phyloP scores from a whole-genome alignment of 345 rosid genomes.

The Litchi chinensis region DNA sequence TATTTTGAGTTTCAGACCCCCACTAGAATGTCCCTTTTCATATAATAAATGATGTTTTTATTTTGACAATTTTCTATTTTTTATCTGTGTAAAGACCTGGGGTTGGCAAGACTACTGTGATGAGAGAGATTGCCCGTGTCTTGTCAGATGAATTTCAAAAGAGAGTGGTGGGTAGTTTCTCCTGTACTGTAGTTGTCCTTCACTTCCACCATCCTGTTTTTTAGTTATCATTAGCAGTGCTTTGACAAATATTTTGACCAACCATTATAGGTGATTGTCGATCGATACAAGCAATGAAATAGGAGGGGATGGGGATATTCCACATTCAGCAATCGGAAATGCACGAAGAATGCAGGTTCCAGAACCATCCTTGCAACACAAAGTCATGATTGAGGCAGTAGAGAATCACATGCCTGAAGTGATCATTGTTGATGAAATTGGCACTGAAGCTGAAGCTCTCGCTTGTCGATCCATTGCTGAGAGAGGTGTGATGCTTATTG shows the following conservation, averaged over 20 bases:
- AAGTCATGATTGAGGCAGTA: conserved; percentile 73
- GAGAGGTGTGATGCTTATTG: conserved; percentile 70
- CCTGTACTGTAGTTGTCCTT: background rate
- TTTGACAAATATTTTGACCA: conserved; percentile 1
- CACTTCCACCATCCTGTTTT: background rate
- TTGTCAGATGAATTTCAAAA: conserved; percentile 63
- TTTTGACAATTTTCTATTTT: background rate
- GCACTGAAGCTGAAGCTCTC: conserved; percentile 69
- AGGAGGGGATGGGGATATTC: conserved; percentile 80
- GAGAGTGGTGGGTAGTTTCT: conserved; percentile 54
- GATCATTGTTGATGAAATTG: conserved; percentile 67
- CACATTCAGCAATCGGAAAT: conserved; percentile 71
- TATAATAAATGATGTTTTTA: background rate
- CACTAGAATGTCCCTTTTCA: background rate
- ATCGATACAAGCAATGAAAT: conserved; percentile 82
- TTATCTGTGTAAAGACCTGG: conserved; percentile 47
- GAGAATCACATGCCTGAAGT: conserved; percentile 87
- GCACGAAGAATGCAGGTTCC: conserved; percentile 85
- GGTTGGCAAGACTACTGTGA: conserved; percentile 73
- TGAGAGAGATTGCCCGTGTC: conserved; percentile 69
- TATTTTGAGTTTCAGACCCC: background rate
- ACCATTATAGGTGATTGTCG: conserved; percentile 54
- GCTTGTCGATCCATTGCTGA: conserved; percentile 71
- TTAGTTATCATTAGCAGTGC: background rate
- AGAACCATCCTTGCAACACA: conserved; percentile 61